Base-by-base conservation (phyloP, 2,329 filamentous ascomycete genomes). In the Trichoderma gracile region DNA sequence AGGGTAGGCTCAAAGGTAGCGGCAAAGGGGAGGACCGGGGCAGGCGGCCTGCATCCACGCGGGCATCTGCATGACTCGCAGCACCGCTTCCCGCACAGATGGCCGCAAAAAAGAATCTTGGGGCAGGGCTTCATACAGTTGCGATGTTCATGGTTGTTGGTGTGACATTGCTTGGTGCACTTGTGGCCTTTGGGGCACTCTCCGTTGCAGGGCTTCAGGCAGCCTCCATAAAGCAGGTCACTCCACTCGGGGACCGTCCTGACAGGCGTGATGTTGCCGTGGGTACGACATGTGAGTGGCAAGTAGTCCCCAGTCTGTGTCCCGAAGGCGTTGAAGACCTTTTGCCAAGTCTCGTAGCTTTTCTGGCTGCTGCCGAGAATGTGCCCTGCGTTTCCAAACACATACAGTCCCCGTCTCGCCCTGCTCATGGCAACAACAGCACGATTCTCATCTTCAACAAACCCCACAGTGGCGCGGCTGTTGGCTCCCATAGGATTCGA, bases 331-430 rank as follows among this genome's bases (percentile, higher is more conserved):
- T 73, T 14, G 6, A 77, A 65, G 1, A 83, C 75, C 14, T 69
- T 72, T 79, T 72, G 17, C 82, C 81, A 84, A 27, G 76, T 75
- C 10, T 68, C 38, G 23, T 54, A 63, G 0, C 80, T 79, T 12
- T 80, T 81, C 0, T 74, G 69, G 15, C 73, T 72, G 1, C 81
- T 81, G 0, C 85, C 69, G 7, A 85, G 67, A 0, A 85, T 67
- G 42, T 83, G 84, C 9, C 81, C 70, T 14, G 84, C 84, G 70
- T 96, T 92, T 1, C 93, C 93, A 72, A 97, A 96, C 45, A 97
- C 81, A 74, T 93, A 96, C 65, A 97, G 86, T 0, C 92, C 92
- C 6, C 88, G 82, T 64, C 86, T 88, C 3, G 93, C 93, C 61
- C 93, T 87, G 65, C 85, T 87, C 53, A 86, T 78, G 1, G 85